Base-by-base conservation (phyloP, 2,329 filamentous ascomycete species). In the Chrysoporthe puriensis region DNA sequence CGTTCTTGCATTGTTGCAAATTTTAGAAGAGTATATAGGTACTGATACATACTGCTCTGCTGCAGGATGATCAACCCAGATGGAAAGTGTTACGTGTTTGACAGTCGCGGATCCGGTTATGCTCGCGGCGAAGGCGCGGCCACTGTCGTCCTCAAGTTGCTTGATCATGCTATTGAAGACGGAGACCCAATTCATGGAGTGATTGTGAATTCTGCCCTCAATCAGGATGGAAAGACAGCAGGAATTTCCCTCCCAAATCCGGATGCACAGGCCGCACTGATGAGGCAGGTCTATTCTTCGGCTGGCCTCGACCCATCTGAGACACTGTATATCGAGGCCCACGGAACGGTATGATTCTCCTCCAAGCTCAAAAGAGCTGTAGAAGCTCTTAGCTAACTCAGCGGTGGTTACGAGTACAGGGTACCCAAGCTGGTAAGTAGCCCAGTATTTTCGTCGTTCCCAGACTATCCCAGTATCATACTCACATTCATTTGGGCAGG, bases 171-270 rank as follows among this genome's bases (percentile, higher is more conserved):
- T 3, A 58, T 80, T 1, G 69, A 72, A 3, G 77, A 79, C 34
- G 74, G 77, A 3, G 79, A 74, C 26, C 71, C 72, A 1, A 62
- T 74, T 1, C 72, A 69, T 9, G 70, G 72, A 1, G 70, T 75
- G 6, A 78, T 82, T 6, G 72, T 74, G 4, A 74, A 73, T 1
- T 77, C 76, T 34, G 79, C 76, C 14, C 74, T 79, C 6, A 80
- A 80, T 63, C 77, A 80, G 54, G 78, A 81, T 64, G 80, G 80
- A 26, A 73, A 73, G 18, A 81, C 77, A 0, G 72, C 75, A n/a
- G 78, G 78, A 4, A 77, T 81, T 44, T 77, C 77, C 0, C 72
- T 76, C 50, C 79, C 79, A 0, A 80, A 67, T 48, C 66, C 68
- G 6, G 54, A 63, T 4, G 73, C 74, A 1, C 74, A 76, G 60